These are phyloP conservation scores for Boechera divaricarpa DNA, from an alignment of 345 rosid species.

Conservation along the genomic window DNA sequence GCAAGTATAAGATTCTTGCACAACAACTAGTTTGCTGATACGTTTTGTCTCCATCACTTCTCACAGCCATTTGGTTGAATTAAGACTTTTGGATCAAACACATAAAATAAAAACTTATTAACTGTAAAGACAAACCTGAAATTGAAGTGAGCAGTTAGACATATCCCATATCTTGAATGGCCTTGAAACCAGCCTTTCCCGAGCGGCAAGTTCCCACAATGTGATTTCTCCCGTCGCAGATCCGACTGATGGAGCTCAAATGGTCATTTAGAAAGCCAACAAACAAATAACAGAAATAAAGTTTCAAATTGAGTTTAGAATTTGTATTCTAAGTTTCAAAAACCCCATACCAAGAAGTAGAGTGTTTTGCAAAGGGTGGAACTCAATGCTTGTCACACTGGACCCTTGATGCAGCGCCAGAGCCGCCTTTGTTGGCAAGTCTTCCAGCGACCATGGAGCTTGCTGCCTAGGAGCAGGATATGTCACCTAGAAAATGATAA, in stretches of 20 bases:
- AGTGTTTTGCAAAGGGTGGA: conserved; percentile 72
- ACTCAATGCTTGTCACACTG: conserved; percentile 84
- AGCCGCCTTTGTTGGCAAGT: conserved; percentile 82
- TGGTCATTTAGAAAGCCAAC: conserved; percentile 40
- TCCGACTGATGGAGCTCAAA: conserved; percentile 69
- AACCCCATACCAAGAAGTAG: conserved; percentile 75
- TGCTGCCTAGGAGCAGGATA: conserved; percentile 66
- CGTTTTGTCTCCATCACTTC: conserved; percentile 23
- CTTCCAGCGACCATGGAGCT: conserved; percentile 69
- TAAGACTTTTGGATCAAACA: conserved; percentile 18
- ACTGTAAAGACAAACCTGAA: conserved; percentile 60
- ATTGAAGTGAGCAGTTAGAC: conserved; percentile 51
- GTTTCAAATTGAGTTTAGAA: too few relatives aligned
- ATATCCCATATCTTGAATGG: conserved; percentile 80
- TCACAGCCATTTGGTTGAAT: conserved; percentile 5
- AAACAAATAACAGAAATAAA: neutral
- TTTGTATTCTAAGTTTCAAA: neutral
- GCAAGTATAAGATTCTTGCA: conserved; percentile 35
- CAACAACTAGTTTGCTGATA: conserved; percentile 19
- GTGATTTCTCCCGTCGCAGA: conserved; percentile 78
- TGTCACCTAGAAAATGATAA: conserved; percentile 57
- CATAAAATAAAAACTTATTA: neutral
- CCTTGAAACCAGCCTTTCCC: conserved; percentile 69
- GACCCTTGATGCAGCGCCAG: conserved; percentile 75
- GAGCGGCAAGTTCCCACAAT: conserved; percentile 69